Percentiles rank a stretch among this genome's conserved stretches.
Conservation (phyloP, 2,329 filamentous ascomycete genomes). For the Apiospora rasikravindrae region DNA sequence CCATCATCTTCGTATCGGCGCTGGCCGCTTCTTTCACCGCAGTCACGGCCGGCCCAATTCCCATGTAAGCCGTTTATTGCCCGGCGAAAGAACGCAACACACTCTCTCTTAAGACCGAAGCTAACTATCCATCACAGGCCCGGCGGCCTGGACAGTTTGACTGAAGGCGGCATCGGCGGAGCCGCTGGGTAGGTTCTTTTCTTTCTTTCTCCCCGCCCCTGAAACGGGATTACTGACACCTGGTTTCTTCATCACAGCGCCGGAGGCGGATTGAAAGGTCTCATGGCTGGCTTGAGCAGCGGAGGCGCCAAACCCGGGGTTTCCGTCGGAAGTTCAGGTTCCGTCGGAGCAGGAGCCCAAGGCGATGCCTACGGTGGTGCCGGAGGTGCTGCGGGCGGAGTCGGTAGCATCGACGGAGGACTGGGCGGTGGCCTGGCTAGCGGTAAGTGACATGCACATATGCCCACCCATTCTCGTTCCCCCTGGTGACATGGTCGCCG, state of each 20-base stretch:
- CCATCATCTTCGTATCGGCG: constrained; percentile 23
- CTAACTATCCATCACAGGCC: background rate
- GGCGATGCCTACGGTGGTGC: background rate
- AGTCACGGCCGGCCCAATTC: constrained; percentile 14
- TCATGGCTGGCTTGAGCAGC: background rate
- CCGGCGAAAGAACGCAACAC: background rate
- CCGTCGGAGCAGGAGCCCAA: background rate
- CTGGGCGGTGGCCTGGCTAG: constrained; percentile 13
- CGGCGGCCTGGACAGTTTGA: background rate
- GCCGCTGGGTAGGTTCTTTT: background rate
- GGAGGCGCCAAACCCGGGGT: background rate
- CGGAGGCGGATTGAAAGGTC: no score
- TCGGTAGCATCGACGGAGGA: constrained; percentile 16
- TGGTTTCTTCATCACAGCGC: background rate
- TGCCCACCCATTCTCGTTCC: background rate
- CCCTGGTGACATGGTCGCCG: background rate
- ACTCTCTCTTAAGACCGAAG: background rate
- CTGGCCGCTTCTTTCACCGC: constrained; percentile 24
- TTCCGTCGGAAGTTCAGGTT: background rate
- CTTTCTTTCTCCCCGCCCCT: no score
- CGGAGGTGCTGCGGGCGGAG: constrained; percentile 13
- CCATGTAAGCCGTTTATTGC: background rate
- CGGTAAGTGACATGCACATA: background rate
- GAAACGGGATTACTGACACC: background rate
- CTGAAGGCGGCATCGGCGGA: background rate